Evolutionary conservation across 2,329 filamentous ascomycete species (phyloP).

Genomic region (Talaromyces sp.): DNA sequence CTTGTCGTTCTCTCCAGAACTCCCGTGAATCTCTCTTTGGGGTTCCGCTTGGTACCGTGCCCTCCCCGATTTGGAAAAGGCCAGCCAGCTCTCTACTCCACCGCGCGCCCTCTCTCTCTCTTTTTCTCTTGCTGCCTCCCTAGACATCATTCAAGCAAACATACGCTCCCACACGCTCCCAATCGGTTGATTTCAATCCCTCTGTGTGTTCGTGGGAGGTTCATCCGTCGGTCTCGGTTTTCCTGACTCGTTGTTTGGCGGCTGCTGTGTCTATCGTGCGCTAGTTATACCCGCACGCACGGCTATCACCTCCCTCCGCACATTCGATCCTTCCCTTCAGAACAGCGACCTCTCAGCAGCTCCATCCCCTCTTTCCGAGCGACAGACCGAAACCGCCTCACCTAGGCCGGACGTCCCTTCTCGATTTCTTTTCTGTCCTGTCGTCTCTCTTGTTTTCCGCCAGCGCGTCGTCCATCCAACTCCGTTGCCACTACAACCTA

Average conservation of each 20-base stretch:
- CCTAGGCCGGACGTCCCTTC: neutral
- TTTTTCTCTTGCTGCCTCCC: neutral
- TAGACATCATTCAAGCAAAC: neutral
- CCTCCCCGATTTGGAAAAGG: slow-evolving; percentile 11
- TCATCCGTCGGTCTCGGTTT: slow-evolving; percentile 15
- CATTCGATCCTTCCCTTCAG: slow-evolving; percentile 16
- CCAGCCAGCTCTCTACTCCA: slow-evolving; percentile 6
- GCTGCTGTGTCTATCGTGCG: neutral
- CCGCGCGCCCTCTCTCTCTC: slow-evolving; percentile 7
- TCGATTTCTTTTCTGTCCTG: neutral
- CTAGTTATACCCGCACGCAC: neutral
- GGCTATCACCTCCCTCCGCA: slow-evolving; percentile 8
- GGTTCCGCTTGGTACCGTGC: slow-evolving; percentile 11
- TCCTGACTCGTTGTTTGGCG: slow-evolving; percentile 5
- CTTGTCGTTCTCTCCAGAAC: slow-evolving; percentile 21
- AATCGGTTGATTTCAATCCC: slow-evolving; percentile 2
- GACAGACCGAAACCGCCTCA: neutral
- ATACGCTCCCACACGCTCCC: neutral
- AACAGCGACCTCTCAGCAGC: slow-evolving; percentile 3
- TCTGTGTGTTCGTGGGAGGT: slow-evolving; percentile 10
- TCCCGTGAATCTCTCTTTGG: slow-evolving; percentile 7
- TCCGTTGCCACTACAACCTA: neutral
- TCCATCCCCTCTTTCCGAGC: slow-evolving; percentile 8
- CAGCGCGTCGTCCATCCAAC: neutral
- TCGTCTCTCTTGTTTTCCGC: neutral